Evolutionary conservation across 345 rosid genomes (phyloP).

Genomic region (Adansonia digitata): DNA sequence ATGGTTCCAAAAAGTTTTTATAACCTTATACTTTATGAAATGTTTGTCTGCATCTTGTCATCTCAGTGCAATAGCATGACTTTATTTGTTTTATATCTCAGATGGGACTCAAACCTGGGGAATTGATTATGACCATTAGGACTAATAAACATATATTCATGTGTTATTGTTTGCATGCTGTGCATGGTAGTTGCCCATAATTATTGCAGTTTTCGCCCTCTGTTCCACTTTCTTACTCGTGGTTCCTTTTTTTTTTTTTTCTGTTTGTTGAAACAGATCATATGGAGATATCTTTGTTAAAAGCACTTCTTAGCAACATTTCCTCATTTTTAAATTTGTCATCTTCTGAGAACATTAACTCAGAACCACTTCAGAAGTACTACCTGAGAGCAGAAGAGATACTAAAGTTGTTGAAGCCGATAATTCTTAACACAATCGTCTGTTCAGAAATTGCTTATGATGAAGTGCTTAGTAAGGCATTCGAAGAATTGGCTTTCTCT

Average conservation of each 20-base stretch:
- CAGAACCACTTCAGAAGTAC: slow-evolving; percentile 63
- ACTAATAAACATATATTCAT: neutral
- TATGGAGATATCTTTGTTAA: slow-evolving; percentile 76
- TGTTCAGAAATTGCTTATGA: slow-evolving; percentile 54
- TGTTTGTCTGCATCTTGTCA: neutral
- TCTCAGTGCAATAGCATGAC: neutral
- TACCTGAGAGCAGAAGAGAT: slow-evolving; percentile 70
- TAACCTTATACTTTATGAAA: neutral
- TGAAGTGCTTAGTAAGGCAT: slow-evolving; percentile 48
- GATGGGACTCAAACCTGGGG: neutral
- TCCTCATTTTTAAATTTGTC: slow-evolving; percentile 60
- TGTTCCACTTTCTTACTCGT: neutral
- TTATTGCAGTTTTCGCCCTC: neutral
- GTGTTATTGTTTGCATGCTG: neutral
- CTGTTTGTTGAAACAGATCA: slow-evolving; percentile 38
- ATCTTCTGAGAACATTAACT: slow-evolving; percentile 45
- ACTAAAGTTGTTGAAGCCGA: slow-evolving; percentile 71
- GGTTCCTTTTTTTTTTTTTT: slow-evolving; percentile 7
- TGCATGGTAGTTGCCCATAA: neutral
- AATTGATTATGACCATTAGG: neutral
- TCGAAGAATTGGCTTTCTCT: slow-evolving; percentile 60
- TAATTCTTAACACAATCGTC: slow-evolving; percentile 50
- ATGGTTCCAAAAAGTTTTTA: neutral
- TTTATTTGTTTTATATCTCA: neutral
- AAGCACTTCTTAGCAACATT: slow-evolving; percentile 56